Conservation (phyloP, 108 stramenopile species). For the Skeletonema costatum region DNA sequence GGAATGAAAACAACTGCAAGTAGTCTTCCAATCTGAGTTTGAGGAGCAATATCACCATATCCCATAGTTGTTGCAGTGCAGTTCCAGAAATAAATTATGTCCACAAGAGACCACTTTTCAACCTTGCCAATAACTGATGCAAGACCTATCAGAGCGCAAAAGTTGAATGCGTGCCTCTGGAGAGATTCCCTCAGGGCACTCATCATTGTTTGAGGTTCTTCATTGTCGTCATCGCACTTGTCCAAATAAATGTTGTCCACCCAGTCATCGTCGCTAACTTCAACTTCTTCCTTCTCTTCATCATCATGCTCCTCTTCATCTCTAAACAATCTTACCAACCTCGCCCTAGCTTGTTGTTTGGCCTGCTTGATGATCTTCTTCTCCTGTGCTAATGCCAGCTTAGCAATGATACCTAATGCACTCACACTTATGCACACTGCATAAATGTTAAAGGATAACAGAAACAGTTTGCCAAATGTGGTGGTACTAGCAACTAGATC, state of each 20-base stretch:
- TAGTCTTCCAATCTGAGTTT: conserved; percentile 7
- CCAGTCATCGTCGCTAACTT: background rate
- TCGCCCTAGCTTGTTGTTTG: conserved; percentile 7
- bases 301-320: conserved; percentile 1
- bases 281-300: conserved; percentile 3
- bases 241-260: background rate
- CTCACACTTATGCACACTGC: conserved; percentile 18
- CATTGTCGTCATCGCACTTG: background rate
- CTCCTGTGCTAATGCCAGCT: conserved; percentile 15
- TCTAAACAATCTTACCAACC: conserved; percentile 6
- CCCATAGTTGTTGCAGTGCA: conserved; percentile 67
- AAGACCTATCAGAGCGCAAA: conserved; percentile 5
- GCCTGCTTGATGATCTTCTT: conserved; percentile 3
- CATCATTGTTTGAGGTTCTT: conserved; percentile 2
- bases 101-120: conserved; percentile 37
- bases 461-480: conserved; percentile 8
- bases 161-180: conserved; percentile 1
- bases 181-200: conserved; percentile 1
- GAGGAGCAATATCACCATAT: conserved; percentile 61
- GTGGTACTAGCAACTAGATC: conserved; percentile 32
- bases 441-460: conserved; percentile 16
- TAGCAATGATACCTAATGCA: conserved; percentile 21
- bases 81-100: conserved; percentile 57
- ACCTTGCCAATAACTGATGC: conserved; percentile 49
- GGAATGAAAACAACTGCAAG: conserved; percentile 62